A percentile compares a stretch with the other conserved stretches of the same genome.
Conservation (phyloP, 257 asterid genomes). For the Nicotiana knightiana region DNA sequence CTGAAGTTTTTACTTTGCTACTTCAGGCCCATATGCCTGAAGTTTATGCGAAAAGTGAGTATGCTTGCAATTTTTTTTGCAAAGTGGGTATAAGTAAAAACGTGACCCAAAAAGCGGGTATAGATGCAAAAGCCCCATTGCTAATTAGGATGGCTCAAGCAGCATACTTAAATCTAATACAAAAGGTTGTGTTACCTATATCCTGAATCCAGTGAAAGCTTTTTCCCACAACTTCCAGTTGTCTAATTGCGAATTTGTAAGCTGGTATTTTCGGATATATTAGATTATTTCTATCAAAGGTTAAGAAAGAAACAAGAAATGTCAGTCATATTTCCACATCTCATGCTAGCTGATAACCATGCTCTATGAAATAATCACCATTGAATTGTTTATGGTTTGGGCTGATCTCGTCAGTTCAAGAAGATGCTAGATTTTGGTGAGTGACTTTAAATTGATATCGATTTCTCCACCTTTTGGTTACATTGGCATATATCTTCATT, state of each 20-base stretch:
- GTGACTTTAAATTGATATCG: background rate
- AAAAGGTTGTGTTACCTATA: too few relatives aligned
- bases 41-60: too few relatives aligned
- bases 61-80: too few relatives aligned
- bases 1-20: too few relatives aligned
- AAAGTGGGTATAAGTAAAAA: too few relatives aligned
- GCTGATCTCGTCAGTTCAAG: background rate
- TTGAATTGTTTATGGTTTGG: too few relatives aligned
- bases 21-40: too few relatives aligned
- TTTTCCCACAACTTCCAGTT: background rate
- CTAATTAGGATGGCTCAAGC: background rate
- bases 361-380: too few relatives aligned
- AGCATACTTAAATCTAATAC: background rate
- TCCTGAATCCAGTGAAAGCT: background rate
- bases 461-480: too few relatives aligned
- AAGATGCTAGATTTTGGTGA: background rate
- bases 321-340: background rate
- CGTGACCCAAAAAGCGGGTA: too few relatives aligned
- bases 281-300: background rate
- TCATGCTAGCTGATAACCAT: too few relatives aligned
- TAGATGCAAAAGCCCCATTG: too few relatives aligned
- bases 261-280: background rate
- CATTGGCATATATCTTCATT: background rate
- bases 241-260: background rate
- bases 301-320: background rate